Evolutionary conservation across 106 monocot species (phyloP), one percentile per base, ranked within the genome.

Genomic region (Agapanthus africanus): DNA sequence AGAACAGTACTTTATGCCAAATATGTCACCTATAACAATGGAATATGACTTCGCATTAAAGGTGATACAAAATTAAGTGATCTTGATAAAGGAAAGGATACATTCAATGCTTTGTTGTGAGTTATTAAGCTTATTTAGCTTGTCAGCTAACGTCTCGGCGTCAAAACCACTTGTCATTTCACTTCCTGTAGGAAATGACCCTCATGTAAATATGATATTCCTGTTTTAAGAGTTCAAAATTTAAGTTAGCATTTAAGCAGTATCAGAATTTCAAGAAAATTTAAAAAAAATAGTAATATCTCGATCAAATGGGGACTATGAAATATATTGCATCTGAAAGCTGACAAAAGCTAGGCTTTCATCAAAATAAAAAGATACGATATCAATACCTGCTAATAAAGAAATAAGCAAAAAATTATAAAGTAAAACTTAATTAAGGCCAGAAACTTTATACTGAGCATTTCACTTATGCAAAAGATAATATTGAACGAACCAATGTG

Each of bases 41-140:
- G 52, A 25, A 52, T 27, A 30, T 35, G 59, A 59, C 6, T 61
- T 61, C 16, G 36, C 19, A 6, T 35, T 34, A 18, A 36, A 61
- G 16, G 3, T 36, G 0, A 36, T 25, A 65, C 7, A 64, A 40
- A 64, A 36, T 22, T 40, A 25, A 25, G 64, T 2, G 30, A 68
- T 34, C 22, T n/a, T 23, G 39, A 42, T 38, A 69, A 70, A 85
- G n/a, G 3, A 70, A 76, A 84, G 80, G 80, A 80, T 84, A 84
- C 84, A 73, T 71, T 84, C 77, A 65, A 84, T 84, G 70, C 84
- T 84, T 41, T 80, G 76, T 36, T 76, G 77, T 49, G 84, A 80
- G 65, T 59, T 80, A 52, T 80, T 84, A 52, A 84, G 77, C 74
- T 80, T 84, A 10, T 63, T 33, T 1, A 84, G 79, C 77, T 80